Evolutionary conservation across 75 land plant species (phyloP).

Genomic region (Chamaecyparis obtusa): DNA sequence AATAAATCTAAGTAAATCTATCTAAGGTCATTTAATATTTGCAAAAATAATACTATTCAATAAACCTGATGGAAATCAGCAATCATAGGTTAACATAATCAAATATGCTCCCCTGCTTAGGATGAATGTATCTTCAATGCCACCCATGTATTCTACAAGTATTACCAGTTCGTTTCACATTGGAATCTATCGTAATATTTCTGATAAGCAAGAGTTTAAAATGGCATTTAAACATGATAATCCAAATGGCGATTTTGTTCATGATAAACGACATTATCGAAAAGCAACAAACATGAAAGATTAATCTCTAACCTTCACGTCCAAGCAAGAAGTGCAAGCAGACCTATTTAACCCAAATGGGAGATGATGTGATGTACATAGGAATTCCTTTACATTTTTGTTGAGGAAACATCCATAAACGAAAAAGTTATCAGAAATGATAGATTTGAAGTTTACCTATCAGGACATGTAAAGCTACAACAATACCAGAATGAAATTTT

Average conservation of each 20-base stretch:
- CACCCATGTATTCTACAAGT: background rate
- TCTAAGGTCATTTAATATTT: background rate
- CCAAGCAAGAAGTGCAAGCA: background rate
- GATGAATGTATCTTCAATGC: background rate
- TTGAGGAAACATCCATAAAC: background rate
- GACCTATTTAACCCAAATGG: background rate
- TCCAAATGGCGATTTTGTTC: background rate
- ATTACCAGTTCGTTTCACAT: too few species aligned
- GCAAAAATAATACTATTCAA: background rate
- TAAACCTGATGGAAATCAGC: background rate
- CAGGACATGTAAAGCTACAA: background rate
- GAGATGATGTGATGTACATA: background rate
- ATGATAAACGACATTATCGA: background rate
- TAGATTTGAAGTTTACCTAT: background rate
- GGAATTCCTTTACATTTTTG: background rate
- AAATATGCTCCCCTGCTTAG: background rate
- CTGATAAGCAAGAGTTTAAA: too few species aligned
- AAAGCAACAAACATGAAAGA: background rate
- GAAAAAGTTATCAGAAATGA: background rate
- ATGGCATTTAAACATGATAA: background rate
- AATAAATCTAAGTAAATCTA: background rate
- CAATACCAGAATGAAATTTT: background rate
- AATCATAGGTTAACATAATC: background rate
- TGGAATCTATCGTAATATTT: too few species aligned
- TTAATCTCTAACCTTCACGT: too few species aligned